Percentiles rank a stretch among this genome's conserved stretches.
phyloP scores from a whole-genome alignment of 1,284 basidiomycete species.

The Ustilago lituana region DNA sequence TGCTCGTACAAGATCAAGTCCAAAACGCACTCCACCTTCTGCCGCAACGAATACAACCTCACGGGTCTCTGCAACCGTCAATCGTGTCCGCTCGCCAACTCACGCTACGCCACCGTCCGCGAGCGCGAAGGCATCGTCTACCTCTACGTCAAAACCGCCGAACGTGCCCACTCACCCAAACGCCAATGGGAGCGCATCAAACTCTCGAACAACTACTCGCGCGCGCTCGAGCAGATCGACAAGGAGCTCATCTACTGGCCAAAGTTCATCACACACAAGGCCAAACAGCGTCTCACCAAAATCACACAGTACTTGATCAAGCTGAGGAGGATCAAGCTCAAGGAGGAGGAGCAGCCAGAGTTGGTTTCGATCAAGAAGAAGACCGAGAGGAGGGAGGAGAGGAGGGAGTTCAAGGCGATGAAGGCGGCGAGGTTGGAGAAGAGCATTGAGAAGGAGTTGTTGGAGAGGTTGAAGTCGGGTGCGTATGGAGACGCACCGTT shows the following conservation, averaged over 20 bases:
- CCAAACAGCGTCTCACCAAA: slow-evolving; percentile 98
- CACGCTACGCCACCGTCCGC: slow-evolving; percentile 93
- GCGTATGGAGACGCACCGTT: slow-evolving; percentile 97
- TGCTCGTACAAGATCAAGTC: slow-evolving; percentile 67
- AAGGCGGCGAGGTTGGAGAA: slow-evolving; percentile 84
- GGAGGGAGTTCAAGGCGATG: slow-evolving; percentile 92
- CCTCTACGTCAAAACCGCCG: slow-evolving; percentile 98
- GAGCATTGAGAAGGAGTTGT: slow-evolving; percentile 93
- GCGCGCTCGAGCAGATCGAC: slow-evolving; percentile 83
- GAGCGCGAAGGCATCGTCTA: slow-evolving; percentile 93
- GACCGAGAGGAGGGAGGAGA: slow-evolving; percentile 90
- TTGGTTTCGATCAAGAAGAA: slow-evolving; percentile 97
- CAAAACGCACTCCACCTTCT: slow-evolving; percentile 77
- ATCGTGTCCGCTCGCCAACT: slow-evolving; percentile 96
- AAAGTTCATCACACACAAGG: slow-evolving; percentile 96
- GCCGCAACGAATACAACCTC: slow-evolving; percentile 97
- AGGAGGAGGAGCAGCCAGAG: slow-evolving; percentile 81
- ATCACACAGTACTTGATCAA: slow-evolving; percentile 99
- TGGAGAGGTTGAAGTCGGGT: slow-evolving; percentile 92
- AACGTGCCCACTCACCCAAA: slow-evolving; percentile 92
- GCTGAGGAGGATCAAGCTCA: slow-evolving; percentile 88
- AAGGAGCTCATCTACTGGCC: slow-evolving; percentile 96
- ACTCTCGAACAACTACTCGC: slow-evolving; percentile 91
- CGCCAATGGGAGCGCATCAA: slow-evolving; percentile 97
- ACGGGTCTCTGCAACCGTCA: slow-evolving; percentile 96